Evolutionary conservation across 352 stramenopile species (phyloP), one percentile per base, ranked within the genome.

Genomic region (Globisporangium spiculum): DNA sequence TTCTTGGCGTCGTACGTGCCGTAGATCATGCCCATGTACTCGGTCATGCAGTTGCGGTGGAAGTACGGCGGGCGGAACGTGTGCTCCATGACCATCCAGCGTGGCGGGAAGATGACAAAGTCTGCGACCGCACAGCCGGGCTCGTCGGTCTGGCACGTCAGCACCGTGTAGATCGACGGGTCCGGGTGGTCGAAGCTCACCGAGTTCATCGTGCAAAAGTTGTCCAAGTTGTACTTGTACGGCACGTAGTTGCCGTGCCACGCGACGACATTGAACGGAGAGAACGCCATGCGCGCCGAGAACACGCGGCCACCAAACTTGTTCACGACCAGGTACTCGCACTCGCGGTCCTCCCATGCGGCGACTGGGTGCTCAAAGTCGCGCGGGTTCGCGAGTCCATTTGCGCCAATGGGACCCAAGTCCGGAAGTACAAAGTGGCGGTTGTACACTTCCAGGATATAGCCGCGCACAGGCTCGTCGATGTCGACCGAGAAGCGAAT

Each of bases 1-100:
- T 89, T 90, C 72, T 99, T 99, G 58, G 96, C 97, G 68, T 99
- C 97, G 73, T 99, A 99, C 57, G 84, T 85, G 54, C 96, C 97
- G 69, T 94, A 94, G 68, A 99, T 93, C 82, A 99, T 97, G 56
- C 97, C 97, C 97, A 99, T 99, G 75, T 98, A 99, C 83, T 99
- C 96, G 24, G 86, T 95, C 96, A 99, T 99, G 67, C 84, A 96
- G 82, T 99, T 99, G 59, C 96, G 89, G 76, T 99, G 97, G 75
- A 98, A 98, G 77, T 96, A 98, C 1, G 93, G 92, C 44, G 93
- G 94, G 8, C 94, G 90, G 74, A 94, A 96, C 27, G 96, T 98
- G 74, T 99, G 83, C 58, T 98, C 89, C 74, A 52, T 70, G 48
- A 56, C 94, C 95, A 99, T 98, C 85, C 97, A 98, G 24, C 97